phyloP scores from a whole-genome alignment of 345 rosid genomes.

The Diplotaxis tenuifolia region DNA sequence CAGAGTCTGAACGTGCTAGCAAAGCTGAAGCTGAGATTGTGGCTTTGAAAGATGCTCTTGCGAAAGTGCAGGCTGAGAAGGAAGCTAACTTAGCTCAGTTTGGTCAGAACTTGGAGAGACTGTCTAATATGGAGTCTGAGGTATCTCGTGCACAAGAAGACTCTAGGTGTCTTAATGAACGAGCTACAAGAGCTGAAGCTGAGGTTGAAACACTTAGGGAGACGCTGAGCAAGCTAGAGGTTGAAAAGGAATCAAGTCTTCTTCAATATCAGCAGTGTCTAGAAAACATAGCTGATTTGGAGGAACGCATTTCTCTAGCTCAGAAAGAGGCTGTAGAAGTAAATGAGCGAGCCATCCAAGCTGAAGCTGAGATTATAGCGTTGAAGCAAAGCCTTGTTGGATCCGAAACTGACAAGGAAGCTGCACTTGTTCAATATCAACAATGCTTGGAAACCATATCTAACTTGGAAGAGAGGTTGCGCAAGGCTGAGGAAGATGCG shows the following conservation, averaged over 20 bases:
- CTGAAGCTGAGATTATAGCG: constrained; percentile 54
- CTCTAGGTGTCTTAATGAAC: constrained; percentile 55
- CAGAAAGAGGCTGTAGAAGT: constrained; percentile 62
- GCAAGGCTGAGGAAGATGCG: constrained; percentile 58
- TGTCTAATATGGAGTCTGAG: constrained; percentile 69
- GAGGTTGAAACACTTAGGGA: constrained; percentile 71
- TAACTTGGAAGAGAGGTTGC: constrained; percentile 58
- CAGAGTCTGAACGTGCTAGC: constrained; percentile 57
- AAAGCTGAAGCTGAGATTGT: constrained; percentile 76
- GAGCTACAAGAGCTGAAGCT: constrained; percentile 73
- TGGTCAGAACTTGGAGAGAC: constrained; percentile 67
- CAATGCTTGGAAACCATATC: constrained; percentile 59
- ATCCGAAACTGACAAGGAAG: constrained; percentile 69
- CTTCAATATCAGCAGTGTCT: constrained; percentile 70
- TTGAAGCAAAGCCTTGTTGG: constrained; percentile 56
- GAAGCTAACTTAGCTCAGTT: constrained; percentile 72
- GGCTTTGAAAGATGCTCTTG: constrained; percentile 68
- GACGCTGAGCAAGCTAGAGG: constrained; percentile 53
- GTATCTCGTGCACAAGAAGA: constrained; percentile 67
- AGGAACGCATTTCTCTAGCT: constrained; percentile 49
- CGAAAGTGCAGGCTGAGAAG: constrained; percentile 86
- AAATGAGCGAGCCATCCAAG: constrained; percentile 56
- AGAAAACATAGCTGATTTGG: constrained; percentile 61
- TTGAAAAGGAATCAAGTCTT: constrained; percentile 61
- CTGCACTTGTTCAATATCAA: constrained; percentile 50